These are phyloP conservation scores for Blumeriella jaapii DNA, from an alignment of 2,329 filamentous ascomycete genomes.

Conservation along the genomic window DNA sequence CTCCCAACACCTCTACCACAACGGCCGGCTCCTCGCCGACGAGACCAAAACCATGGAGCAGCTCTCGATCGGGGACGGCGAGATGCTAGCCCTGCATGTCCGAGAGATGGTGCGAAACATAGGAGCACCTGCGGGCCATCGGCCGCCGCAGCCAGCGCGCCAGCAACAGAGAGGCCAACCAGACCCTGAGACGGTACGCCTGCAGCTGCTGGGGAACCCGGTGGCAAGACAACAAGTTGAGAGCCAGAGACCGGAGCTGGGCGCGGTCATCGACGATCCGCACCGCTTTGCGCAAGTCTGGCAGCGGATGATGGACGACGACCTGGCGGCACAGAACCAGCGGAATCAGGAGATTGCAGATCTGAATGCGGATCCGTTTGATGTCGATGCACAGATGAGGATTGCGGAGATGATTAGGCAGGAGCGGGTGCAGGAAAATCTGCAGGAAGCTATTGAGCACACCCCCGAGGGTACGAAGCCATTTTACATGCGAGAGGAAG, in stretches of 20 bases:
- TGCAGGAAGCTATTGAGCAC: conserved; percentile 94
- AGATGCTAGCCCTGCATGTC: conserved; percentile 85
- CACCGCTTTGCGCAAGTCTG: conserved; percentile 65
- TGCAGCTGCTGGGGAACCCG: conserved; percentile 74
- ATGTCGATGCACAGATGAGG: conserved; percentile 77
- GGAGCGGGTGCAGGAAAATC: conserved; percentile 85
- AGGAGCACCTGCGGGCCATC: conserved; percentile 33
- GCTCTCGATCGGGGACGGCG: conserved; percentile 71
- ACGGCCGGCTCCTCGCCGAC: conserved; percentile 69
- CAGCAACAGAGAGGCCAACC: conserved; percentile 31
- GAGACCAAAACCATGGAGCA: conserved; percentile 72
- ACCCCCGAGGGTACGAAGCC: conserved; percentile 74
- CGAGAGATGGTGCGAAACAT: conserved; percentile 37
- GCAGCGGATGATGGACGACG: conserved; percentile 53
- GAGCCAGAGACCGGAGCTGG: conserved; percentile 64
- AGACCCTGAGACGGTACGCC: conserved; percentile 71
- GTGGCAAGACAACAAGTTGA: conserved; percentile 58
- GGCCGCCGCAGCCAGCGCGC: conserved; percentile 23
- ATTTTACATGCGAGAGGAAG: not conserved
- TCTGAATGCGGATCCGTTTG: conserved; percentile 89
- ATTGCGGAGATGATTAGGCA: conserved; percentile 98
- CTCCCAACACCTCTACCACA: conserved; percentile 80
- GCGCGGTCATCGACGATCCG: conserved; percentile 63
- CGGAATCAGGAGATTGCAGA: conserved; percentile 73
- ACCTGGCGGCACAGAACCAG: conserved; percentile 61